These are phyloP conservation scores for Saccharomycopsis sp. DNA, from an alignment of 805 yeast species.

Conservation along the genomic window DNA sequence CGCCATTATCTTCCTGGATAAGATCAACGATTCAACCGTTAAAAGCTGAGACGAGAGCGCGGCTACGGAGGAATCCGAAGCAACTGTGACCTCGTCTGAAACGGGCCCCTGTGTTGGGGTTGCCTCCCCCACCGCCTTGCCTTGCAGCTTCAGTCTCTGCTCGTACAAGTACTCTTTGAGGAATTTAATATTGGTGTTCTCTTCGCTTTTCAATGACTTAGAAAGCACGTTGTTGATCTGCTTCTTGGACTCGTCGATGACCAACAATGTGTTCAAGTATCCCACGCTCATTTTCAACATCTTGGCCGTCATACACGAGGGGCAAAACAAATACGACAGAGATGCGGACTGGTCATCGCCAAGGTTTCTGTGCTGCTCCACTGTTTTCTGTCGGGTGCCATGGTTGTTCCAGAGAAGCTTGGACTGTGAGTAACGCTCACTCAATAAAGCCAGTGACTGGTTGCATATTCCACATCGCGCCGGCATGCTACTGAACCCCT, in stretches of 20 bases:
- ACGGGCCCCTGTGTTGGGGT: too few relatives aligned
- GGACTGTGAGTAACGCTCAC: slow-evolving; percentile 1
- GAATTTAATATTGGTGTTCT: slow-evolving; percentile 9
- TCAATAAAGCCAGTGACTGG: slow-evolving; percentile 8
- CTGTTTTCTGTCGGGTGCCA: background rate
- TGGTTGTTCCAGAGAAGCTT: background rate
- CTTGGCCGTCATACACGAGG: slow-evolving; percentile 6
- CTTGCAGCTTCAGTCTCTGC: too few relatives aligned
- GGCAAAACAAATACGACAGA: slow-evolving; percentile 9
- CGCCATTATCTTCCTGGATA: slow-evolving; percentile 1
- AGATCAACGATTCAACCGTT: slow-evolving; percentile 3
- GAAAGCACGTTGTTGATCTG: slow-evolving; percentile 4
- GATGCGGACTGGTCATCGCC: background rate
- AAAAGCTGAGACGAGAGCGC: slow-evolving; percentile 12
- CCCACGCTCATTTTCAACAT: slow-evolving; percentile 4
- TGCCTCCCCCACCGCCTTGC: too few relatives aligned
- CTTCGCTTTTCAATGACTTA: slow-evolving; percentile 11
- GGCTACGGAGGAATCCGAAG: slow-evolving; percentile 11
- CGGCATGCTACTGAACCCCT: too few relatives aligned
- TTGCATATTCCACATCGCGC: slow-evolving; percentile 14
- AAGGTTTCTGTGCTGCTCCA: background rate
- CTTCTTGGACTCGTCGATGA: slow-evolving; percentile 4
- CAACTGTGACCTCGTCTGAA: too few relatives aligned
- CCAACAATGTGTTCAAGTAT: slow-evolving; percentile 6
- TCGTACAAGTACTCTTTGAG: slow-evolving; percentile 4